Evolutionary conservation across 345 rosid genomes (phyloP), one percentile per base, ranked within the genome.

Genomic region (Cardamine resedifolia): DNA sequence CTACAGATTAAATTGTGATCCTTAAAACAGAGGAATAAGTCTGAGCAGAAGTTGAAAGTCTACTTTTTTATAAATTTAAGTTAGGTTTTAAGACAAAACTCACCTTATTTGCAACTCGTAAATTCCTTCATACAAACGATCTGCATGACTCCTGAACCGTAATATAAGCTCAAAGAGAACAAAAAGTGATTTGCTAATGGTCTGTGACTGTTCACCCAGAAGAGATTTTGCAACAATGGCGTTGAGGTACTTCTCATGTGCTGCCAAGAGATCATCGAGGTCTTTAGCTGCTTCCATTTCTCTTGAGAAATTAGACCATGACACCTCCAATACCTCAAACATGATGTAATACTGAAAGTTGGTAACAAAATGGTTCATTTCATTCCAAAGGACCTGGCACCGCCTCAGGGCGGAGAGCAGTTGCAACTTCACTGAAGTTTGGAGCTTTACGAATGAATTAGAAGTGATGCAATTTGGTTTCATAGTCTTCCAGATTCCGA

Each of bases 401-500:
- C 79, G 86, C 74, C 99, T 85, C 78, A 90, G 69, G 8, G 96
- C 88, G 66, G 96, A 87, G 75, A 88, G 96, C 65, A 95, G 79
- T 70, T 84, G 96, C 73, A 82, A 52, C 76, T 87, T 91, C 70
- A 91, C 96, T 1, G 87, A 86, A 36, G 66, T 67, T 73, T 88
- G 94, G 75, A 87, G 84, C 83, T 92, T 90, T 49, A 78, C 80
- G 69, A 92, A 91, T 14, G 94, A 85, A 72, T 83, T 84, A 52
- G 96, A 87, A 56, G 98, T 84, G 66, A 91, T 85, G 71, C 96
- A 94, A 70, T 95, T 95, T 52, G 99, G 99, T 78, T 95, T 95
- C 99, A 95, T 91, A 1, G 96, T 88, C 90, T 95, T 95, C 98
- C 99, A 91, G 56, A 93, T 87, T 70, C 98, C 97, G 53, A 88